Evolutionary conservation across 2,329 filamentous ascomycete species (phyloP).

Genomic region (Colletotrichum paranaense): DNA sequence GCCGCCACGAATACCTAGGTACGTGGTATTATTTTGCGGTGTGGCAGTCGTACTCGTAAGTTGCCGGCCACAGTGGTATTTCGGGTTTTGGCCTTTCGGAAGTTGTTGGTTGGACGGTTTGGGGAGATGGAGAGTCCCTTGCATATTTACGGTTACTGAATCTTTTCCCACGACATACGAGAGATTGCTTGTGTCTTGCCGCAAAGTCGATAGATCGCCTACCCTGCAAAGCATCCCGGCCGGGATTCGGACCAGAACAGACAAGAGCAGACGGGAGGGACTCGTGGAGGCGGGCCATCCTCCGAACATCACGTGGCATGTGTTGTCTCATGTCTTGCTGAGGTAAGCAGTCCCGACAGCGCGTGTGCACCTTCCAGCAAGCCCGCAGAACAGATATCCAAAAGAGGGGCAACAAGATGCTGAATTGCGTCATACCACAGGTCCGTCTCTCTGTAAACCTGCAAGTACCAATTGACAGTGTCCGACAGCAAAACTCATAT

Average conservation of each 20-base stretch:
- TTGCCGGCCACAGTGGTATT: neutral
- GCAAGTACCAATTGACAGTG: neutral
- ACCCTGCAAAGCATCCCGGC: neutral
- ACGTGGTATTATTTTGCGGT: too few species aligned
- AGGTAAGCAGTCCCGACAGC: slow-evolving; percentile 11
- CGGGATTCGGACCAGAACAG: neutral
- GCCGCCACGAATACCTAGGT: neutral
- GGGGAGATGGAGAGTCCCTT: neutral
- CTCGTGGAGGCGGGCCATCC: neutral
- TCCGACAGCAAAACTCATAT: neutral
- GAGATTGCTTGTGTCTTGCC: neutral
- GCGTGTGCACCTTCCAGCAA: neutral
- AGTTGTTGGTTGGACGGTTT: neutral
- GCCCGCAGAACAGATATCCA: neutral
- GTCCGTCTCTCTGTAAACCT: neutral
- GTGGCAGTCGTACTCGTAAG: too few species aligned
- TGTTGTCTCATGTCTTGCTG: neutral
- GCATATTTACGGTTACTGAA: slow-evolving; percentile 6
- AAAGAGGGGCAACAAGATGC: slow-evolving; percentile 1
- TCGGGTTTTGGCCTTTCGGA: neutral
- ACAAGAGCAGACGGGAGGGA: neutral
- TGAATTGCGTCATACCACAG: slow-evolving; percentile 25
- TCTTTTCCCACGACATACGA: neutral
- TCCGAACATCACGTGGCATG: slow-evolving; percentile 16
- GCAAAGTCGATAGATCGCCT: neutral